Percentiles rank a stretch among this genome's conserved stretches.
These are phyloP conservation scores for Ustilago vetiveriae DNA, from an alignment of 1,284 basidiomycete species.

Conservation along the genomic window DNA sequence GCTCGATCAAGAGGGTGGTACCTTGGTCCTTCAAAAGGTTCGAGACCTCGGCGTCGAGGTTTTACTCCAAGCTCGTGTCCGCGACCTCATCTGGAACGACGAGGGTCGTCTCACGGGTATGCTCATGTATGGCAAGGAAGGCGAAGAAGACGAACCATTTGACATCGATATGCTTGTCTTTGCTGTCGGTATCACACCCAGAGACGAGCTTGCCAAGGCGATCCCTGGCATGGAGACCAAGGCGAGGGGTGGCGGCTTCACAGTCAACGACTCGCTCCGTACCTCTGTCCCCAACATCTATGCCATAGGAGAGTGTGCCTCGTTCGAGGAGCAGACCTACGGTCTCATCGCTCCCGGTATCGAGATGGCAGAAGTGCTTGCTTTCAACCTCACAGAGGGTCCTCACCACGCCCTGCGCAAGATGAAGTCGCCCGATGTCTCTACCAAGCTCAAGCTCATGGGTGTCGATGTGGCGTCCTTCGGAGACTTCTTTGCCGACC, in stretches of 20 bases:
- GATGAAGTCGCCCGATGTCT: slow-evolving; percentile 75
- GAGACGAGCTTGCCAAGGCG: slow-evolving; percentile 75
- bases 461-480: slow-evolving; percentile 80
- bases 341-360: slow-evolving; percentile 78
- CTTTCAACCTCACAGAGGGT: slow-evolving; percentile 75
- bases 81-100: slow-evolving; percentile 49
- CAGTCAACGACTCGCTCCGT: slow-evolving; percentile 73
- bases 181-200: slow-evolving; percentile 72
- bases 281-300: slow-evolving; percentile 75
- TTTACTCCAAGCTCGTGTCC: slow-evolving; percentile 72
- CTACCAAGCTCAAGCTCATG: slow-evolving; percentile 77
- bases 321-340: slow-evolving; percentile 76
- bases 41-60: slow-evolving; percentile 76
- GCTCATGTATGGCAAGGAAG: slow-evolving; percentile 54
- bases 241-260: slow-evolving; percentile 73
- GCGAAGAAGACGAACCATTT: slow-evolving; percentile 63
- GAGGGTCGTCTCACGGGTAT: slow-evolving; percentile 52
- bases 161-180: slow-evolving; percentile 67
- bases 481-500: slow-evolving; percentile 79
- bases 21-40: slow-evolving; percentile 76
- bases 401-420: slow-evolving; percentile 69
- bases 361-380: slow-evolving; percentile 79
- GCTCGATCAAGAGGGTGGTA: slow-evolving; percentile 76
- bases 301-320: slow-evolving; percentile 80
- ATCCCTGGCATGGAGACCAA: slow-evolving; percentile 67